Evolutionary conservation across 306 rosid genomes (phyloP), one percentile per base, ranked within the genome.

Genomic region (Carpinus viminea): DNA sequence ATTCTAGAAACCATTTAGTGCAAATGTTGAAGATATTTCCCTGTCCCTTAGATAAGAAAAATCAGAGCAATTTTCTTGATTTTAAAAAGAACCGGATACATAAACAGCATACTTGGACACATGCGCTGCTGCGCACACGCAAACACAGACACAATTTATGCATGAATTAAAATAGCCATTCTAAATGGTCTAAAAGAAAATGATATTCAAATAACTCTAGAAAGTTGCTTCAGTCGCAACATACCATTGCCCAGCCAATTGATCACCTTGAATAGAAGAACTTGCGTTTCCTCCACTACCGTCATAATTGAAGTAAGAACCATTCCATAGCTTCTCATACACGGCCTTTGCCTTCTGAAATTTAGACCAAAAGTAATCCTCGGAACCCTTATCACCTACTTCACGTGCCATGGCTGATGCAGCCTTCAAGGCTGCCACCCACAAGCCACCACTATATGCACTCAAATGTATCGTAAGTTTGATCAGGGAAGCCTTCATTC

Each of bases 371-470:
- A 95, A 93, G 77, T 92, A 95, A 64, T 88, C 91, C 78, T 82
- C 90, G 20, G 91, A 90, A 70, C 85, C 95, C 87, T 85, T 88
- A 80, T 94, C 97, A 62, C 94, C 98, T 56, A 87, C 90, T 85
- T 61, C 92, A 81, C 31, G 83, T 34, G 98, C 97, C 88, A 94
- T 43, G 69, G 97, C 97, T 28, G 98, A 88, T 54, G 97, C 87
- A 74, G 98, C 98, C 84, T 92, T 92, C 82, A 94, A 91, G 50
- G 98, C 98, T 73, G 98, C 95, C 61, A 92, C 91, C 98, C 98
- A 94, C 82, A 94, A 79, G 72, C 98, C 98, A 50, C 98, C 97
- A 79, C 97, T 85, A 53, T 94, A 94, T 43, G 98, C 98, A 86
- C 98, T 92, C 71, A 94, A 97, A 92, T 17, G 98, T 94, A 83